Conservation (phyloP, 148 eudicot species). For the Amaranthus cruentus region DNA sequence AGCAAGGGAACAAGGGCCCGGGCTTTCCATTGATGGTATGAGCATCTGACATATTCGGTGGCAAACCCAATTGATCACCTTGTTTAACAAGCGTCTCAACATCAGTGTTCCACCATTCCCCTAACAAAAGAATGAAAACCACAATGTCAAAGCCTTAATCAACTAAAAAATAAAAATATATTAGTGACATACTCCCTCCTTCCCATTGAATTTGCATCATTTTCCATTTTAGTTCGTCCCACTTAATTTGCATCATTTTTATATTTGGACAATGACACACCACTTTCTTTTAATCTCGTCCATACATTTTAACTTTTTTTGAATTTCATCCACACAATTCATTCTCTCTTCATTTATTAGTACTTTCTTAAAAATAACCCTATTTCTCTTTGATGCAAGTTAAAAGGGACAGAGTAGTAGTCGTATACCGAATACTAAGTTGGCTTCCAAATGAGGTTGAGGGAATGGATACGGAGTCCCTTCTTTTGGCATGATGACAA, state of each 20-base stretch:
- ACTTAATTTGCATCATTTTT: no score
- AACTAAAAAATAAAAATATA: no score
- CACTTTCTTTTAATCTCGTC: no score
- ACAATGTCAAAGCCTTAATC: no score
- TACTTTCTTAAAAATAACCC: not conserved
- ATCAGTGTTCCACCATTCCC: slow-evolving; percentile 75
- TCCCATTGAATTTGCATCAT: no score
- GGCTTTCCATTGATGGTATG: slow-evolving; percentile 71
- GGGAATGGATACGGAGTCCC: slow-evolving; percentile 57
- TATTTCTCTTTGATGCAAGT: not conserved
- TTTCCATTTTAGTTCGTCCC: no score
- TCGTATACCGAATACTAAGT: slow-evolving; percentile 33
- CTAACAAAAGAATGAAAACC: slow-evolving; percentile 19
- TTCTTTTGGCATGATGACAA: slow-evolving; percentile 51
- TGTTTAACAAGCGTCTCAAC: slow-evolving; percentile 48
- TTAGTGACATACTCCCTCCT: no score
- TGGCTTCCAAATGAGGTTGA: slow-evolving; percentile 41
- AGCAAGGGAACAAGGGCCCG: slow-evolving; percentile 56
- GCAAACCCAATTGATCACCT: slow-evolving; percentile 41
- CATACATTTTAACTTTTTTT: no score
- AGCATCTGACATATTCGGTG: slow-evolving; percentile 64
- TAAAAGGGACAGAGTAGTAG: not conserved
- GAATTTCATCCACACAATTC: no score
- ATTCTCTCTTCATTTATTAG: no score
- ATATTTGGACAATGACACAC: no score